A percentile compares a stretch with the other conserved stretches of the same genome.
Conservation (phyloP, 2,329 filamentous ascomycete species). For the Teratosphaeria zuluensis region DNA sequence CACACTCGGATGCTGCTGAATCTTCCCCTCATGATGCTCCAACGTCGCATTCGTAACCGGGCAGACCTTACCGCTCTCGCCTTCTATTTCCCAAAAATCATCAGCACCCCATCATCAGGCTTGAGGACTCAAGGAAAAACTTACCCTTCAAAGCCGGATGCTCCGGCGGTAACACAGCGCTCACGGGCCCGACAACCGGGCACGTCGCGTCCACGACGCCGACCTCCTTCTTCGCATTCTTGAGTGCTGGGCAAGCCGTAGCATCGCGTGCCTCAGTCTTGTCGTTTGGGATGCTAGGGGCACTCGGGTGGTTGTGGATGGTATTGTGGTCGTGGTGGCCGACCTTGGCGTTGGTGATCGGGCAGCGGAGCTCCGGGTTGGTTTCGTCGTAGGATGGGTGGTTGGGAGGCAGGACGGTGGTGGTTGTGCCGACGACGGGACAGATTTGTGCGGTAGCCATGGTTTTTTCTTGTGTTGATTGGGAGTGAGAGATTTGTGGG, state of each 20-base stretch:
- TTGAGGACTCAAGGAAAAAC: too few relatives aligned
- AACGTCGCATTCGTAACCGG: conserved; percentile 25
- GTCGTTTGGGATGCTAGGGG: conserved; percentile 20
- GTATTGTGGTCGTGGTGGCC: conserved; percentile 35
- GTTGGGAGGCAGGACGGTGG: conserved; percentile 34
- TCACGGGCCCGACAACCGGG: conserved; percentile 35
- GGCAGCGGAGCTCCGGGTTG: conserved; percentile 35
- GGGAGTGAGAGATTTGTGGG: too few relatives aligned
- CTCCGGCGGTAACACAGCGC: conserved; percentile 31
- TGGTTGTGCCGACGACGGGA: conserved; percentile 34
- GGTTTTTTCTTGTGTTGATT: background rate
- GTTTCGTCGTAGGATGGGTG: conserved; percentile 31
- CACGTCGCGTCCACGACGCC: conserved; percentile 35
- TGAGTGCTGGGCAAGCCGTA: conserved; percentile 33
- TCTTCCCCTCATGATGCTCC: conserved; percentile 34
- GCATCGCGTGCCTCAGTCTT: conserved; percentile 23
- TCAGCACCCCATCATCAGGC: too few relatives aligned
- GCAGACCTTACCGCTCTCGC: conserved; percentile 18
- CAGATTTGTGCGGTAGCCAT: conserved; percentile 18
- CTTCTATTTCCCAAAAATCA: conserved; percentile 3
- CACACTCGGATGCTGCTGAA: conserved; percentile 32
- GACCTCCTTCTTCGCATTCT: conserved; percentile 28
- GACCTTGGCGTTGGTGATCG: conserved; percentile 36
- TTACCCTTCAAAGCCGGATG: conserved; percentile 30
- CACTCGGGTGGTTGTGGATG: conserved; percentile 31